Evolutionary conservation across 1,139 yeast species (phyloP).

Genomic region (Chernovozyma sophiae-reginae): DNA sequence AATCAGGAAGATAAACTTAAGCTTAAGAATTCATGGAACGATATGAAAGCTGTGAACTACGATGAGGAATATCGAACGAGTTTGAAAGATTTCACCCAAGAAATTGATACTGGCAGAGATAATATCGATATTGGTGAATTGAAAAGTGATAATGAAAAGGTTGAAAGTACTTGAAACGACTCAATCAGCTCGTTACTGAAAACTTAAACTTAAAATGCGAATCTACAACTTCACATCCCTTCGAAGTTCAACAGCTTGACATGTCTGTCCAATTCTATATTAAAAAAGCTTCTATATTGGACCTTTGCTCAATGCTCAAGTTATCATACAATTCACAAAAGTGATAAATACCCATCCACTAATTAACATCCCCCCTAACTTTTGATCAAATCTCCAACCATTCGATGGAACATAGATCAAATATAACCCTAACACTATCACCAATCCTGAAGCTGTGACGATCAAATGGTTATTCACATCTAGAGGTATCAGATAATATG

Average conservation of each 20-base stretch:
- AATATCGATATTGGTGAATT: no score
- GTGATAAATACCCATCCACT: constrained; percentile 21
- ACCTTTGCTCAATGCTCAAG: no score
- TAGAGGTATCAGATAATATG: constrained; percentile 13
- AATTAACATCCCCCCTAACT: constrained; percentile 22
- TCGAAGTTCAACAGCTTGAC: no score
- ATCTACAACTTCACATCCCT: no score
- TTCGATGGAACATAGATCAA: constrained; percentile 29
- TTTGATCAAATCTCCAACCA: constrained; percentile 32
- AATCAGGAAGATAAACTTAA: neutral
- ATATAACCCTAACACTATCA: constrained; percentile 21
- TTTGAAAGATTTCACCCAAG: constrained; percentile 12
- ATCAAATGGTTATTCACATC: constrained; percentile 21
- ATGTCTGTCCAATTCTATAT: no score
- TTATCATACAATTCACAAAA: constrained; percentile 12
- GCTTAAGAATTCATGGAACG: neutral
- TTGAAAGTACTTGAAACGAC: no score
- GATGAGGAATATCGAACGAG: neutral
- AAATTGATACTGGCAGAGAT: constrained; percentile 16
- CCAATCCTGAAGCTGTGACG: constrained; percentile 24
- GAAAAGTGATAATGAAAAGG: no score
- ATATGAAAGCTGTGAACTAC: neutral
- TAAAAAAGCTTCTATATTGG: no score
- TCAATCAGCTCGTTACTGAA: no score
- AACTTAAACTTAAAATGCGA: no score